Conservation (phyloP, 2,329 filamentous ascomycete genomes). For the Paecilomyces fulvus region DNA sequence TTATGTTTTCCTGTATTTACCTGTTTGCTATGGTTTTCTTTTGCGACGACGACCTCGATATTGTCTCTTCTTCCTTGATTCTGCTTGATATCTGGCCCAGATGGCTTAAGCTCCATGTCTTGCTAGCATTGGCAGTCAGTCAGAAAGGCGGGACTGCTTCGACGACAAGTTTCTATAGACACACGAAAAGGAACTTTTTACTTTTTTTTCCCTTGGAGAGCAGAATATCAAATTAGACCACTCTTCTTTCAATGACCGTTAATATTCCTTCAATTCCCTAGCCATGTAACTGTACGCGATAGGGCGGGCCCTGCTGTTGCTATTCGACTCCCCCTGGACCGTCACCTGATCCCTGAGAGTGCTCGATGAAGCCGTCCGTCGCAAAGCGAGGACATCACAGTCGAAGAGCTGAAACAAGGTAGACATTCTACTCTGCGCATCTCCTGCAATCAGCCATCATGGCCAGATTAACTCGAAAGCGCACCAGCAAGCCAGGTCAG, state of each 20-base stretch:
- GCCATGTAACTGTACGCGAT: background rate
- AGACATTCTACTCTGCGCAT: background rate
- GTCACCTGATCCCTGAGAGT: background rate
- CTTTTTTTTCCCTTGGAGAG: background rate
- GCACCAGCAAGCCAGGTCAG: background rate
- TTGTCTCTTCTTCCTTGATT: background rate
- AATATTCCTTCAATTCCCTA: background rate
- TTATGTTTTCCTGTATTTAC: conserved; percentile 1
- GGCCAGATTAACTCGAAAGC: background rate
- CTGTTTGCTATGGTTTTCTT: background rate
- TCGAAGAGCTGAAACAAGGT: background rate
- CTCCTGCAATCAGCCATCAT: background rate
- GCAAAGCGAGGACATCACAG: background rate
- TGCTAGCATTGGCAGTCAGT: background rate
- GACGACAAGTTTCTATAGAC: background rate
- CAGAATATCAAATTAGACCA: background rate
- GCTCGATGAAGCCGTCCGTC: background rate
- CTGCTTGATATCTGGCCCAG: background rate
- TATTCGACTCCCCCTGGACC: background rate
- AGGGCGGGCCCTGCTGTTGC: too few relatives aligned
- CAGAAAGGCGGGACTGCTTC: background rate
- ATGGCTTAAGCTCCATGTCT: background rate
- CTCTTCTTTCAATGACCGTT: background rate
- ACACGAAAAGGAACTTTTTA: background rate
- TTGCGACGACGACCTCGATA: background rate